Conservation (phyloP, 2,329 filamentous ascomycete species). For the Parasarocladium wereldwijsianum region DNA sequence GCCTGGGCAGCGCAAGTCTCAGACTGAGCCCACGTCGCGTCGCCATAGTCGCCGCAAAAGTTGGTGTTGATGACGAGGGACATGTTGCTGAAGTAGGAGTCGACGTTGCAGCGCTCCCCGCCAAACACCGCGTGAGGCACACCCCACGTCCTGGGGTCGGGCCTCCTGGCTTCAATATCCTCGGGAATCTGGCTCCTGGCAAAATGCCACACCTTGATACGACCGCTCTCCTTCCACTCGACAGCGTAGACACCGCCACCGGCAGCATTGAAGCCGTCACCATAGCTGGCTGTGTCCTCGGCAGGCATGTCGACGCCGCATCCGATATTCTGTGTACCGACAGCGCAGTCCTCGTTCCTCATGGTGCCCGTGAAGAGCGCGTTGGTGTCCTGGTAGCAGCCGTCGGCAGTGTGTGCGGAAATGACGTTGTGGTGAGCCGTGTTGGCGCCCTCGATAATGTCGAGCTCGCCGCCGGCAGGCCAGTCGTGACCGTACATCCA, state of each 20-base stretch:
- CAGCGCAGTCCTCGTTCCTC: constrained; percentile 20
- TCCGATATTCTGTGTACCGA: constrained; percentile 23
- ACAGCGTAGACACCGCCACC: constrained; percentile 57
- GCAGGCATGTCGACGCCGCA: constrained; percentile 26
- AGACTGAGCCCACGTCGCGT: constrained; percentile 23
- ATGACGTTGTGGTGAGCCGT: constrained; percentile 42
- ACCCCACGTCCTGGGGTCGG: constrained; percentile 54
- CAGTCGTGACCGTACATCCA: constrained; percentile 42
- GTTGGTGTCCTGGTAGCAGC: constrained; percentile 14
- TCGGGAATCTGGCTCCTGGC: constrained; percentile 46
- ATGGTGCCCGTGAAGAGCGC: constrained; percentile 13
- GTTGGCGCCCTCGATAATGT: constrained; percentile 59
- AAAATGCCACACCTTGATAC: constrained; percentile 68
- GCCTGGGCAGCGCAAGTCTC: constrained; percentile 25
- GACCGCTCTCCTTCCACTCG: constrained; percentile 47
- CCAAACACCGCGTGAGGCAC: constrained; percentile 57
- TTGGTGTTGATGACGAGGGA: constrained; percentile 61
- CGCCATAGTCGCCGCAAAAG: constrained; percentile 68
- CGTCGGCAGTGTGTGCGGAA: constrained; percentile 41
- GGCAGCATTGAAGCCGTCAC: constrained; percentile 50
- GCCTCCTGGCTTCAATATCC: constrained; percentile 44
- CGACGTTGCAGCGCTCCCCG: constrained; percentile 46
- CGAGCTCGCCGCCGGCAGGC: constrained; percentile 50
- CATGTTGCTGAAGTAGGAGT: constrained; percentile 50
- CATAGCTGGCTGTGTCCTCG: constrained; percentile 34